Conservation (phyloP, 2,329 filamentous ascomycete species). For the Sclerotinia borealis region DNA sequence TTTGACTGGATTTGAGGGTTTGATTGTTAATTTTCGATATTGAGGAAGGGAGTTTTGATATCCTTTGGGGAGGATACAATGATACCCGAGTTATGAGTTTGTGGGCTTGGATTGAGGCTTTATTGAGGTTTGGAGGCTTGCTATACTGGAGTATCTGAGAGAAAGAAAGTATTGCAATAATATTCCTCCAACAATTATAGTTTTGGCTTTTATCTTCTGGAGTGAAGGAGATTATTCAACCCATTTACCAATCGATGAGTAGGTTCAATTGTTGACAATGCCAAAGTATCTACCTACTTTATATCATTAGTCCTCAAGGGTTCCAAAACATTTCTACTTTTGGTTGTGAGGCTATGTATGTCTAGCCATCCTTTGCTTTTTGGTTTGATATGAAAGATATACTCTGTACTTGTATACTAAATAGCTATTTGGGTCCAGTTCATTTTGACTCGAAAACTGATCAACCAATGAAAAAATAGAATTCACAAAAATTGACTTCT, state of each 20-base stretch:
- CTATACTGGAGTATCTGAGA: neutral
- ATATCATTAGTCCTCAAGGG: no score
- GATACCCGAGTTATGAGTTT: constrained; percentile 22
- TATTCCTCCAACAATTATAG: neutral
- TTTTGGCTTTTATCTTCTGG: neutral
- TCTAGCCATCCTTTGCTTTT: no score
- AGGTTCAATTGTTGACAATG: neutral
- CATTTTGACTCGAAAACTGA: no score
- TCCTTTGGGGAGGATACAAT: constrained; percentile 11
- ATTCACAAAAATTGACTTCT: neutral
- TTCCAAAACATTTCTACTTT: no score
- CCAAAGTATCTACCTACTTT: no score
- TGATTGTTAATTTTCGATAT: neutral
- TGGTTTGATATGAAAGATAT: no score
- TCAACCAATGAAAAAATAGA: neutral
- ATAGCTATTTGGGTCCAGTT: no score
- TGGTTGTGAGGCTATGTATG: no score
- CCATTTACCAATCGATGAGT: neutral
- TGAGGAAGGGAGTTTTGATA: constrained; percentile 4
- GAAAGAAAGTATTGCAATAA: neutral
- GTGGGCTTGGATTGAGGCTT: neutral
- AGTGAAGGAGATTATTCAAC: neutral
- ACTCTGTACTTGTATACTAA: no score
- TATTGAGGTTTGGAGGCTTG: neutral
- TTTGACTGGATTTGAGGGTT: neutral